These are phyloP conservation scores for Helenozyma rhizophorensis DNA, from an alignment of 805 yeast species.

Conservation along the genomic window DNA sequence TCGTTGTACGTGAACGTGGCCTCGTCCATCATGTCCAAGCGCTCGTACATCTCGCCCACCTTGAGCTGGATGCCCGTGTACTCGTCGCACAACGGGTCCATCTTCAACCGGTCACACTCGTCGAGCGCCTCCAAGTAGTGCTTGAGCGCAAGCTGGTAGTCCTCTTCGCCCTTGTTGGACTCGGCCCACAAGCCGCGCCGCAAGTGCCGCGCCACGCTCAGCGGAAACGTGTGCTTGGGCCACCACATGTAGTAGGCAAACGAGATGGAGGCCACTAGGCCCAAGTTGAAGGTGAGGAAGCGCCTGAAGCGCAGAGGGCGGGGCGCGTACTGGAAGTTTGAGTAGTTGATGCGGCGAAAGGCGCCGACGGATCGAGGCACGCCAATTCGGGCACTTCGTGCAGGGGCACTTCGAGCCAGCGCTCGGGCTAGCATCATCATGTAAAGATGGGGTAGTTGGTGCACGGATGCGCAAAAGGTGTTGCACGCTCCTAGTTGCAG, in stretches of 20 bases:
- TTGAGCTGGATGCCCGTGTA: slow-evolving; percentile 90
- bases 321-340: slow-evolving; percentile 10
- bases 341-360: slow-evolving; percentile 9
- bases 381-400: too few species aligned
- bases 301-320: slow-evolving; percentile 12
- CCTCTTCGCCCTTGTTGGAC: slow-evolving; percentile 57
- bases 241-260: slow-evolving; percentile 44
- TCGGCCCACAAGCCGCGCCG: slow-evolving; percentile 84
- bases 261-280: slow-evolving; percentile 17
- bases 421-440: too few species aligned
- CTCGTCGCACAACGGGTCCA: slow-evolving; percentile 65
- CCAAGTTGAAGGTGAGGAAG: slow-evolving; percentile 9
- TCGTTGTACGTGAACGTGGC: slow-evolving; percentile 69
- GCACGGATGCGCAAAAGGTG: too few species aligned
- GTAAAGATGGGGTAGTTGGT: too few species aligned
- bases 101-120: slow-evolving; percentile 49
- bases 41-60: slow-evolving; percentile 81
- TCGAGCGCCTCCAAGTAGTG: slow-evolving; percentile 72
- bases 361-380: slow-evolving; percentile 1
- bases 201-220: slow-evolving; percentile 63
- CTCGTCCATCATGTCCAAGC: slow-evolving; percentile 54
- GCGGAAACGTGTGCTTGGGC: slow-evolving; percentile 69
- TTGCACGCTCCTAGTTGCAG: too few species aligned
- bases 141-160: slow-evolving; percentile 64
- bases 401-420: too few species aligned